Evolutionary conservation across 2,329 filamentous ascomycete species (phyloP), one percentile per base, ranked within the genome.

Genomic region (Pyrenophora tritici-repentis): DNA sequence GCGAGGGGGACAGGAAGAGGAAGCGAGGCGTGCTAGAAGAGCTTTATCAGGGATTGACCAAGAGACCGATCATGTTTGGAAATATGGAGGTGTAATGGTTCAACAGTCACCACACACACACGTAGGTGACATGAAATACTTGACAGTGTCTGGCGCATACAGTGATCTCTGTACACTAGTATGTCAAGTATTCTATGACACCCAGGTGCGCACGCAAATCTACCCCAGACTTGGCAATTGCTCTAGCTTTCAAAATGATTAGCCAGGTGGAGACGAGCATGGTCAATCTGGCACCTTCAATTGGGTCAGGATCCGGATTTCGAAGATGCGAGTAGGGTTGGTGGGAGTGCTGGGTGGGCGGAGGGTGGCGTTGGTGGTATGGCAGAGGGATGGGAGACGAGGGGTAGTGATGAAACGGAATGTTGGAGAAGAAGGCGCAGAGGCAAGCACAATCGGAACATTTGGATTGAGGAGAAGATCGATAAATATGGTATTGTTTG

Each of bases 11-110:
- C 1, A 65, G 61, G 56, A 86, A 86, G 61, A 80, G 83, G 58
- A 96, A 96, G 76, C 81, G 90, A 36, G 86, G 90, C 67, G 87
- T 87, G 0, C 77, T 97, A 2, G 87, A 95, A 42, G 85, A 92
- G 65, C 86, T 94, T 4, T 95, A 91, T 62, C 83, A 82, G 58
- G 90, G 87, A 48, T 76, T 97, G 62, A 90, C 90, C 72, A 86
- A 83, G 29, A 83, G 82, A 66, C 84, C 86, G 56, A 83, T 92
- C 43, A 90, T 84, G 0, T 91, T 73, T 61, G 67, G 68, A 13
- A 63, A 53, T 8, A 53, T 63, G 39, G 62, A 56, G 34, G n/a
- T 52, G 22, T 63, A 51, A 42, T 40, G 26, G 26, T 12, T 29
- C 3, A 20, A 20, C 18, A n/a, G n/a, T n/a, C n/a, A n/a, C n/a